Evolutionary conservation across 2,329 filamentous ascomycete species (phyloP), one percentile per base, ranked within the genome.

Genomic region (Verticillium dahliae): DNA sequence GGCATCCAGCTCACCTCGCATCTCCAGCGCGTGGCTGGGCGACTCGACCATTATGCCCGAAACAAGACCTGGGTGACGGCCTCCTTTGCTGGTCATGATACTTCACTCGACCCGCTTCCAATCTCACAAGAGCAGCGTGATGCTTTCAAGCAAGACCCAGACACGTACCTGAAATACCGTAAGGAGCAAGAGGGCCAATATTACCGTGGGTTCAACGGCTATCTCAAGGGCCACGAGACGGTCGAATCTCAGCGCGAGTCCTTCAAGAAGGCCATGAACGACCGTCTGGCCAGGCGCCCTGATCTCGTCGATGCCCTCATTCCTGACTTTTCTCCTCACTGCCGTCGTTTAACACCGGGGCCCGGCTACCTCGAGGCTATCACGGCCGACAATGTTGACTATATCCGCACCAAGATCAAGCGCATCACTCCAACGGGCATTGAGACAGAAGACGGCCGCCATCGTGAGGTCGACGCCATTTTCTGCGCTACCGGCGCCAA

Each of bases 401-500:
- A 85, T 65, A 84, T 89, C 66, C 78, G 78, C 38, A 80, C 79
- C 0, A 79, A 72, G 0, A 90, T 90, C 68, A 75, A 77, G 18
- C 76, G 79, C 0, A 85, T 91, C 64, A 88, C 84, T 0, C 74
- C 76, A 41, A 84, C 77, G 0, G 85, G 85, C 0, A 87, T 90
- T 56, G 79, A 85, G 66, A 88, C 85, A 0, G 73, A 71, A 0
- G 86, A 90, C 65, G 86, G 86, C 1, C 69, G 69, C 0, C 76
- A 82, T 35, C 75, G 85, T 3, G 78, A 84, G 15, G 85, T 88
- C 0, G 87, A 90, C 63, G 84, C 85, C 14, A 76, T 90, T 5
- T 85, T 91, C 66, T 90, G 87, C 67, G 85, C 87, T 1, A 91
- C 89, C 0, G 89, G 89, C 1, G 85, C 86, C 9, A 87, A 89